These are phyloP conservation scores for Salisapilia sapeloensis DNA, from an alignment of 352 stramenopile genomes.

Conservation along the genomic window DNA sequence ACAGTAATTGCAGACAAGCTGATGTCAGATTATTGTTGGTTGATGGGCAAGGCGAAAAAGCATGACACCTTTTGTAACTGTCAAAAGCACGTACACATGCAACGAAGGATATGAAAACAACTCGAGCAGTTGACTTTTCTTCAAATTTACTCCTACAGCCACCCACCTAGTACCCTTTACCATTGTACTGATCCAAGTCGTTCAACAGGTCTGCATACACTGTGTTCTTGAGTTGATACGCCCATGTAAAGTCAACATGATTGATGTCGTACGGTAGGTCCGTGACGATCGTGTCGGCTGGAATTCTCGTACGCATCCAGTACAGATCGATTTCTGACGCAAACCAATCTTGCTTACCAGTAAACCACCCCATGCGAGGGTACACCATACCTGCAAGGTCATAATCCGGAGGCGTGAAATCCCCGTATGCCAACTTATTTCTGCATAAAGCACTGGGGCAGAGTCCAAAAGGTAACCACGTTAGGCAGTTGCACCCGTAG, in stretches of 20 bases:
- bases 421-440: constrained; percentile 41
- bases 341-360: constrained; percentile 27
- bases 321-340: constrained; percentile 19
- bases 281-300: constrained; percentile 22
- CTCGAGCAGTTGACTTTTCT: too few relatives aligned
- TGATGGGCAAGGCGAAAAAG: too few relatives aligned
- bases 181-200: constrained; percentile 33
- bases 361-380: constrained; percentile 30
- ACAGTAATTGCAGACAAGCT: too few relatives aligned
- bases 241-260: constrained; percentile 59
- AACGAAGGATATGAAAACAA: too few relatives aligned
- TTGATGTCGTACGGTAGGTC: constrained; percentile 31
- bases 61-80: too few relatives aligned
- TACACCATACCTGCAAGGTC: constrained; percentile 25
- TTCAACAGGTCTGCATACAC: constrained; percentile 36
- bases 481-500: constrained; percentile 29
- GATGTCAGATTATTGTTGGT: too few relatives aligned
- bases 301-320: constrained; percentile 21
- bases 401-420: too few relatives aligned
- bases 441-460: constrained; percentile 28
- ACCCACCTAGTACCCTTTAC: constrained; percentile 33
- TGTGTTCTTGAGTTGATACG: constrained; percentile 24
- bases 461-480: constrained; percentile 12
- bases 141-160: too few relatives aligned
- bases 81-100: too few relatives aligned